A percentile compares a stretch with the other conserved stretches of the same genome.
phyloP scores from a whole-genome alignment of 139 green algal genomes.

The Chlamydomonas urium region DNA sequence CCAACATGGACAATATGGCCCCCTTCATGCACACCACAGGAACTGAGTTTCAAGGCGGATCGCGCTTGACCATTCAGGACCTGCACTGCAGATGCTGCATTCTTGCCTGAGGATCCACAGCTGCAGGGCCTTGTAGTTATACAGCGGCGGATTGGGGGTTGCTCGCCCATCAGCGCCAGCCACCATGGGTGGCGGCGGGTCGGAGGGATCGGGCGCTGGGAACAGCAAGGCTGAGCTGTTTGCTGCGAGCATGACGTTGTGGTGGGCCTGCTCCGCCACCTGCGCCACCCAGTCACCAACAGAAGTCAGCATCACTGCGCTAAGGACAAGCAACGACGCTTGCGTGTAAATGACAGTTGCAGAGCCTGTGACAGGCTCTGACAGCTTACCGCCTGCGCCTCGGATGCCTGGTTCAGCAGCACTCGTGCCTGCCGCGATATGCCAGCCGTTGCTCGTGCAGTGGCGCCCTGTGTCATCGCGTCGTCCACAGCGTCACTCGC shows the following conservation, averaged over 20 bases:
- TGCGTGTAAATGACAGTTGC: background rate
- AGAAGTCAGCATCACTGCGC: background rate
- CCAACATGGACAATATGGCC: too few species aligned
- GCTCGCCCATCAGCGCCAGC: background rate
- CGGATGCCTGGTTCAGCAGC: slow-evolving; percentile 39
- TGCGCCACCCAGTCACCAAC: too few species aligned
- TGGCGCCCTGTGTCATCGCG: background rate
- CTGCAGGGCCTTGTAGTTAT: slow-evolving; percentile 70
- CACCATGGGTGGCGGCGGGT: slow-evolving; percentile 10
- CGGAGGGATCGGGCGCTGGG: slow-evolving; percentile 12
- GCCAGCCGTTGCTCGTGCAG: slow-evolving; percentile 8
- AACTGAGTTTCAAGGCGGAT: too few species aligned
- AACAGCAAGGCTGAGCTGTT: slow-evolving; percentile 41
- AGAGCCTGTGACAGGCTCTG: background rate
- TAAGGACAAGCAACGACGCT: background rate
- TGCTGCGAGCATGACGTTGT: slow-evolving; percentile 25
- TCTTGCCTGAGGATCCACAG: slow-evolving; percentile 82
- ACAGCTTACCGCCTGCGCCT: slow-evolving; percentile 41
- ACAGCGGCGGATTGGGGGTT: slow-evolving; percentile 33
- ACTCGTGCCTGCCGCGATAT: slow-evolving; percentile 5
- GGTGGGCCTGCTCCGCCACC: slow-evolving; percentile 38
- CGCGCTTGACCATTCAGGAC: too few species aligned
- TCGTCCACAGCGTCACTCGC: slow-evolving; percentile 13
- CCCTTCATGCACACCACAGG: too few species aligned
- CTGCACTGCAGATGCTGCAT: too few species aligned